These are phyloP conservation scores for Apiospora kogelbergensis DNA, from an alignment of 2,329 filamentous ascomycete species.

Conservation along the genomic window DNA sequence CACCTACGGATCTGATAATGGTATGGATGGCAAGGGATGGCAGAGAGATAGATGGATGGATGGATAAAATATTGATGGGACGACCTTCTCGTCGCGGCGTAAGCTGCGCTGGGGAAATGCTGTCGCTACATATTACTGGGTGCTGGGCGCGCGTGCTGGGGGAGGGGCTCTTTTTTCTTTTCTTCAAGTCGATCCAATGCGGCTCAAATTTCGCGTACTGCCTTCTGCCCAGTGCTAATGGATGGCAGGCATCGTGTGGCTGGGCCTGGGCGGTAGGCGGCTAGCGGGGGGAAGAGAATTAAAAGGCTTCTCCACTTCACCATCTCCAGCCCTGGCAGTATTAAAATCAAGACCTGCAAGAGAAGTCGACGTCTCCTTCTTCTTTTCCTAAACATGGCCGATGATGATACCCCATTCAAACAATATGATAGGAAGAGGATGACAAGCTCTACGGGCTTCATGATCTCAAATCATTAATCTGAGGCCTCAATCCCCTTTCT, in stretches of 20 bases:
- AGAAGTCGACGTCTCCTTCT: not conserved
- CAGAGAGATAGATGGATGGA: not conserved
- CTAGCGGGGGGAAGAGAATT: not conserved
- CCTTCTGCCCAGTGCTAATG: no score
- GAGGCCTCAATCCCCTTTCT: slow-evolving; percentile 6
- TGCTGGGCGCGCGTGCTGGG: not conserved
- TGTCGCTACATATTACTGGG: not conserved
- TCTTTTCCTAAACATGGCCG: slow-evolving; percentile 12
- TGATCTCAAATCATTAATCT: slow-evolving; percentile 17
- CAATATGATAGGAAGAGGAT: slow-evolving; percentile 17
- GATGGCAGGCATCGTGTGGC: slow-evolving; percentile 2
- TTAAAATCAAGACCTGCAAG: not conserved
- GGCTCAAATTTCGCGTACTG: not conserved
- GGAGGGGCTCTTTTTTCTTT: not conserved
- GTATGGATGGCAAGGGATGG: not conserved
- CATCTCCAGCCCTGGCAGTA: not conserved
- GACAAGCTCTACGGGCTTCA: slow-evolving; percentile 9
- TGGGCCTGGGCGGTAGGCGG: not conserved
- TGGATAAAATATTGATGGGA: not conserved
- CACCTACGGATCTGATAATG: not conserved
- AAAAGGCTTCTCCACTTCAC: not conserved
- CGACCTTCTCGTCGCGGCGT: not conserved
- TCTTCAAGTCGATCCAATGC: not conserved
- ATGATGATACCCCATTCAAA: slow-evolving; percentile 14
- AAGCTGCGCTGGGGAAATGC: not conserved